phyloP scores from a whole-genome alignment of 345 rosid genomes.

The Angophora floribunda region DNA sequence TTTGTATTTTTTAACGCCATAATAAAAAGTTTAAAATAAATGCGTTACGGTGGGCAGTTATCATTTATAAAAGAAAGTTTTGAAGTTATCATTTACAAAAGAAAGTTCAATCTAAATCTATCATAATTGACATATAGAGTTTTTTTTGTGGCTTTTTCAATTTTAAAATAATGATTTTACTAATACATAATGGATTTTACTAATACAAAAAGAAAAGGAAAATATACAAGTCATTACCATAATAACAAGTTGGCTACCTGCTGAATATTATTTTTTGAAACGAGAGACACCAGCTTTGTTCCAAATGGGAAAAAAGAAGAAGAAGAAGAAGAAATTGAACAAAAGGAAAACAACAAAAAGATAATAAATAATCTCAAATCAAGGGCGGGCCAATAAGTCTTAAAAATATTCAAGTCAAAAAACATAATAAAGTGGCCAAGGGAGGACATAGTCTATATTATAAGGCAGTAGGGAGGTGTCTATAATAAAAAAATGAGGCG shows the following conservation, averaged over 20 bases:
- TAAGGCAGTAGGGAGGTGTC: not conserved
- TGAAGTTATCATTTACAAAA: no score
- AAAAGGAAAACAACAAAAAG: no score
- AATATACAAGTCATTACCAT: no score
- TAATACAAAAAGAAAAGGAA: no score
- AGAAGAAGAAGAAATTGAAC: no score
- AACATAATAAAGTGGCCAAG: not conserved
- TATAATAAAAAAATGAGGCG: no score
- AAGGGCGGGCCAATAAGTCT: not conserved
- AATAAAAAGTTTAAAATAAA: not conserved
- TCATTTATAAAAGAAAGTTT: no score
- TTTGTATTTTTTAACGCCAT: not conserved
- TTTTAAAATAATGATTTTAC: no score
- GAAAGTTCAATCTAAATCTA: rapidly evolving
- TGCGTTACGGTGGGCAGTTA: no score
- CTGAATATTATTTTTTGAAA: no score
- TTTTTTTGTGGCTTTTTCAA: not conserved
- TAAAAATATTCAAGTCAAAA: not conserved
- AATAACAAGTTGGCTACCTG: not conserved
- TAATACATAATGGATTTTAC: no score
- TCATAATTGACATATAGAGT: not conserved
- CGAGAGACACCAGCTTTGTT: not conserved
- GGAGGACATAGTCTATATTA: not conserved
- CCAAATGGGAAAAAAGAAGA: no score
- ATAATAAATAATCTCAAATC: not conserved